Evolutionary conservation across 306 rosid genomes (phyloP).

Genomic region (Canavalia ensiformis): DNA sequence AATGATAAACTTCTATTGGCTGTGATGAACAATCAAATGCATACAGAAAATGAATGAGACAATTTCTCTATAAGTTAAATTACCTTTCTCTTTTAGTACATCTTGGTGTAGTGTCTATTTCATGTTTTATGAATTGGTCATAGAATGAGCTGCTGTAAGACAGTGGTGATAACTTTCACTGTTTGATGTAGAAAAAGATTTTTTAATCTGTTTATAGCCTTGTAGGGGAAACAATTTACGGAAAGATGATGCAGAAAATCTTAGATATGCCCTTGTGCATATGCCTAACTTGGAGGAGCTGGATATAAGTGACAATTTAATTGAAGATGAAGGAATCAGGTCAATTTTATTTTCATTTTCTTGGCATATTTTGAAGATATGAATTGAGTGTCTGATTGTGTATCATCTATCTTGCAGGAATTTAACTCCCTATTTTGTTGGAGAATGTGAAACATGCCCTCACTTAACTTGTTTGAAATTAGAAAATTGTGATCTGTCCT

Average conservation of each 20-base stretch:
- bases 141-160: slow-evolving; percentile 37
- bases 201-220: slow-evolving; percentile 48
- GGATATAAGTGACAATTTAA: slow-evolving; percentile 87
- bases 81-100: slow-evolving; percentile 33
- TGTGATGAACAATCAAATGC: slow-evolving; percentile 14
- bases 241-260: slow-evolving; percentile 69
- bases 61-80: slow-evolving; percentile 16
- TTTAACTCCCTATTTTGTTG: slow-evolving; percentile 70
- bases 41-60: slow-evolving; percentile 27
- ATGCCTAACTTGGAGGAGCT: slow-evolving; percentile 85
- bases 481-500: slow-evolving; percentile 78
- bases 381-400: slow-evolving; percentile 51
- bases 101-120: slow-evolving; percentile 24
- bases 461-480: slow-evolving; percentile 67
- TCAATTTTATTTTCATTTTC: slow-evolving; percentile 48
- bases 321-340: slow-evolving; percentile 90
- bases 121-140: slow-evolving; percentile 14
- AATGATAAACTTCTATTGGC: slow-evolving; percentile 22
- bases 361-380: slow-evolving; percentile 37
- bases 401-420: slow-evolving; percentile 63
- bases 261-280: slow-evolving; percentile 68
- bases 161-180: slow-evolving; percentile 15
- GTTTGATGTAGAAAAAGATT: slow-evolving; percentile 34
- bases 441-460: slow-evolving; percentile 61
- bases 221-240: slow-evolving; percentile 74